Base-by-base conservation (phyloP, 176 grass and related monocot species). In the Rhynchospora tenuis region DNA sequence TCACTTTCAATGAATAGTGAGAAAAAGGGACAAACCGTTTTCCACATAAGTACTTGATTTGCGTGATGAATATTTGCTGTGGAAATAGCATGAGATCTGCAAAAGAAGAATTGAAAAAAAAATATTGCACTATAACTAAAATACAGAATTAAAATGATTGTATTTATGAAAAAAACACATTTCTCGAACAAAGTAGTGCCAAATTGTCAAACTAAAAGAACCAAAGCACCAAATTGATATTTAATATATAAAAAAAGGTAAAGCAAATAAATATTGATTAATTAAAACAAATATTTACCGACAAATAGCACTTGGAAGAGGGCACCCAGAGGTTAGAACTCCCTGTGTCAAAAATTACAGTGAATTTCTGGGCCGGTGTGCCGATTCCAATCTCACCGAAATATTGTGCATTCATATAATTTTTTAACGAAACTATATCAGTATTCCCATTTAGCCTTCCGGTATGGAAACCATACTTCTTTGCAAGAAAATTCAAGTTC, bases 291-390 rank as follows among this genome's bases (percentile, higher is more conserved):
- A 58, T 47, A 14, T 82, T 80, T 83, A 97, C 94, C 82, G 90
- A 97, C 45, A 88, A 87, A 71, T 86, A 84, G 63, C 94, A 97
- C 86, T 97, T 97, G 83, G 91, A 89, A 83, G 94, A 97, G 46
- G 94, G 90, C 80, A 97, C 89, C 94, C 94, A 97, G 81, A 94
- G 85, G 85, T 97, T 90, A 70, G 94, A 97, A 86, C 94, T 97
- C 38, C 94, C 94, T 1, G 91, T 94, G 67, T 97, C 90, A 81
- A 97, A 97, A 81, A 97, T 93, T 79, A 97, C 90, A 7, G 91
- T 97, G 82, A 97, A 97, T 54, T 57, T 92, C 94, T 94, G 94
- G 46, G 85, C 73, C 17, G 94, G 94, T 19, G 90, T 89, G 44
- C 94, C 94, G 57, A 94, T 76, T 43, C 83, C 88, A 62, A 97